Conservation (phyloP, 73 alveolate species). For the Durusdinium trenchii region DNA sequence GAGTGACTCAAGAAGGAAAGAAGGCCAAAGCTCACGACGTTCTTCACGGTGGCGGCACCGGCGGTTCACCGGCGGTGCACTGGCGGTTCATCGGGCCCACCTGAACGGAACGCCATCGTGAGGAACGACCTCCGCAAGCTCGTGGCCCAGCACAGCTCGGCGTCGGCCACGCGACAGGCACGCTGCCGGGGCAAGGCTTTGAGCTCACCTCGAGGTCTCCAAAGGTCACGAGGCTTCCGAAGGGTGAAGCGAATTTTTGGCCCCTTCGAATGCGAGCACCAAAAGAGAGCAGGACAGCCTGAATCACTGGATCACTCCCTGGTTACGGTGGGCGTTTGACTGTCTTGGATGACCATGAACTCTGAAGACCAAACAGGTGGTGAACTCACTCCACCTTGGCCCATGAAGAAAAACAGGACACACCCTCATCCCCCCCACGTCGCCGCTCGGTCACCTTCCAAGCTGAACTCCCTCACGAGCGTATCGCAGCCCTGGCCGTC, state of each 20-base stretch:
- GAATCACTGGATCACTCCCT: too few relatives aligned
- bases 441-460: slow-evolving; percentile 43
- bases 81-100: too few relatives aligned
- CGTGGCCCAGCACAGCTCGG: slow-evolving; percentile 69
- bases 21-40: too few relatives aligned
- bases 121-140: slow-evolving; percentile 65
- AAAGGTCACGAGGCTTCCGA: too few relatives aligned
- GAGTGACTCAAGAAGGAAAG: too few relatives aligned
- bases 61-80: too few relatives aligned
- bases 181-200: slow-evolving; percentile 48
- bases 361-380: too few relatives aligned
- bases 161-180: slow-evolving; percentile 52
- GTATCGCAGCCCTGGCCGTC: slow-evolving; percentile 71
- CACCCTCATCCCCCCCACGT: not conserved
- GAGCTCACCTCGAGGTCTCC: slow-evolving; percentile 37
- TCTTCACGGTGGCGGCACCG: too few relatives aligned
- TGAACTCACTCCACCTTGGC: not conserved
- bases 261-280: too few relatives aligned
- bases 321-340: too few relatives aligned
- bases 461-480: slow-evolving; percentile 80
- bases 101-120: slow-evolving; percentile 21
- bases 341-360: not conserved
- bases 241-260: too few relatives aligned
- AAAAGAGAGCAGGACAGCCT: too few relatives aligned
- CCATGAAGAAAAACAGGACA: not conserved